Percentiles rank a stretch among this genome's conserved stretches.
phyloP scores from a whole-genome alignment of 352 stramenopile species.

The Phytopythium aichiense region DNA sequence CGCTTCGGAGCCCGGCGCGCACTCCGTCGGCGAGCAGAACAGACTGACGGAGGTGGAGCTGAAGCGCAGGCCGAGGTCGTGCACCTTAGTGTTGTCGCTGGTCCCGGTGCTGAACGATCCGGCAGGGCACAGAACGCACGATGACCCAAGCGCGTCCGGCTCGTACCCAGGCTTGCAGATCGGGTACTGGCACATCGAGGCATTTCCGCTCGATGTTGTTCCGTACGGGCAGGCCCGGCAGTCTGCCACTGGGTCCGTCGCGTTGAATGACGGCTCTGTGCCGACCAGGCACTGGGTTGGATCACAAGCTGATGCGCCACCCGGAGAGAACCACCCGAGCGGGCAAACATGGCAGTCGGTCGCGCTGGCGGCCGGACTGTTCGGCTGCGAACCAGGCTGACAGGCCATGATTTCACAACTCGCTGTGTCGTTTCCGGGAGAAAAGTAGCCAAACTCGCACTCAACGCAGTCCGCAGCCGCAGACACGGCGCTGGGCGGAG shows the following conservation, averaged over 20 bases:
- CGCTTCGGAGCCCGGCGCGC: conserved; percentile 19
- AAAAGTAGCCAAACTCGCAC: conserved; percentile 31
- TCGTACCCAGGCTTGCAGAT: conserved; percentile 37
- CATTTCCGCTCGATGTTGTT: conserved; percentile 28
- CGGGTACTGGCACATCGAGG: conserved; percentile 28
- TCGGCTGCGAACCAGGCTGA: conserved; percentile 20
- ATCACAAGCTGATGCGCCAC: conserved; percentile 20
- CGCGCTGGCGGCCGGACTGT: conserved; percentile 12
- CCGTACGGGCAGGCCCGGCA: conserved; percentile 31
- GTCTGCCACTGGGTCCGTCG: conserved; percentile 19
- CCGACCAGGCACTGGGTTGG: conserved; percentile 23
- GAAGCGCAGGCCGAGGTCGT: background rate
- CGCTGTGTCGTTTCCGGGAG: conserved; percentile 12
- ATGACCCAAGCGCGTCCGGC: conserved; percentile 24
- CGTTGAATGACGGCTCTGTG: conserved; percentile 23
- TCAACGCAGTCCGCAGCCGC: conserved; percentile 16
- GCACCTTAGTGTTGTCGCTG: conserved; percentile 5
- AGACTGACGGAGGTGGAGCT: background rate
- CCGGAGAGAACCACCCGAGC: conserved; percentile 30
- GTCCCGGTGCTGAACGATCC: conserved; percentile 28
- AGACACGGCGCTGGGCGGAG: conserved; percentile 11
- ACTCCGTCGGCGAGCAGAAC: conserved; percentile 26
- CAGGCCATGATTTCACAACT: conserved; percentile 33
- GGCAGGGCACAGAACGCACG: conserved; percentile 20
- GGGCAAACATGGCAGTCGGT: conserved; percentile 25